phyloP scores from a whole-genome alignment of 345 rosid species.

The Punica granatum region DNA sequence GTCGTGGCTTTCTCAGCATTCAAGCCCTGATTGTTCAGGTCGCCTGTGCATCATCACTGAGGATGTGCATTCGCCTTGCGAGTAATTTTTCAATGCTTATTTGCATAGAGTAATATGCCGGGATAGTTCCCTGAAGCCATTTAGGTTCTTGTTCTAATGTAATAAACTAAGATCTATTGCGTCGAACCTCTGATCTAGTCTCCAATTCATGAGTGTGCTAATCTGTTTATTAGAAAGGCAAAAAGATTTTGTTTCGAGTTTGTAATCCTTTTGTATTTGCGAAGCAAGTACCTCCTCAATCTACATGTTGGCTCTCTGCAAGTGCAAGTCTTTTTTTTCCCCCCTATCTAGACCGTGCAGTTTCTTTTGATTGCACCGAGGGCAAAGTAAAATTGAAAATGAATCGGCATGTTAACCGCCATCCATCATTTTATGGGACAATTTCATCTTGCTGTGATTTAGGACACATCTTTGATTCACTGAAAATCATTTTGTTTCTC shows the following conservation, averaged over 20 bases:
- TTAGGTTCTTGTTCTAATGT: neutral
- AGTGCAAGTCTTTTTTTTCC: too few species aligned
- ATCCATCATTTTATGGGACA: too few species aligned
- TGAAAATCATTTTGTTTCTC: too few species aligned
- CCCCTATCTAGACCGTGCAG: too few species aligned
- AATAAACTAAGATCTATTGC: neutral
- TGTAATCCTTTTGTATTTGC: neutral
- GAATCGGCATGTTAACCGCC: too few species aligned
- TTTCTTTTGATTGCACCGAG: too few species aligned
- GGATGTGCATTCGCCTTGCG: neutral
- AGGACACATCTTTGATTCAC: too few species aligned
- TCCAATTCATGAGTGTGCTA: neutral
- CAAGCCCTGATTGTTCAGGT: conserved; percentile 49
- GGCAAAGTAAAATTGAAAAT: too few species aligned
- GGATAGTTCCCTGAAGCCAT: neutral
- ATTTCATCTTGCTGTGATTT: too few species aligned
- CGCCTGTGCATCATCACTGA: neutral
- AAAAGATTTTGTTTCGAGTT: neutral
- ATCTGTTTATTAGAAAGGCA: neutral
- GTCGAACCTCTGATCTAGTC: neutral
- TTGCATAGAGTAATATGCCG: neutral
- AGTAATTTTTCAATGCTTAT: conserved; percentile 5
- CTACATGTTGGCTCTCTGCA: too few species aligned
- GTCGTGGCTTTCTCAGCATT: conserved; percentile 87
- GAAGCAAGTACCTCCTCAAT: neutral